Evolutionary conservation across 306 rosid genomes (phyloP), one percentile per base, ranked within the genome.

Genomic region (Glycine latifolia): DNA sequence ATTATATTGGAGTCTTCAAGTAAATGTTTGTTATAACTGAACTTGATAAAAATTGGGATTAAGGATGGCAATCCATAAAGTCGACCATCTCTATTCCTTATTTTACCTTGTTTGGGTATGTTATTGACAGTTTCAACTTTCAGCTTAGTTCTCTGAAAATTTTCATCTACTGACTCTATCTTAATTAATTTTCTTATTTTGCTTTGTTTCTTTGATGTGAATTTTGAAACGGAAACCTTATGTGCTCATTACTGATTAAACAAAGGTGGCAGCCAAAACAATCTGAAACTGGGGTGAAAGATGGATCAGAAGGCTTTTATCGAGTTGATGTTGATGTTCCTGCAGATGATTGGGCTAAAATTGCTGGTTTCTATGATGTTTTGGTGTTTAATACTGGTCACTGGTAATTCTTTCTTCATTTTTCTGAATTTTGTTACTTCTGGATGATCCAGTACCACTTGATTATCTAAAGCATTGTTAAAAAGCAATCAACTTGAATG

Each of bases 381-480:
- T 91, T 95, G 75, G 84, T 95, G 83, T 95, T 92, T 82, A 95
- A 91, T 79, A 90, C 97, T 46, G 97, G 98, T 71, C 98, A 95
- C 66, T 95, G 98, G 98, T 95, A 90, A 81, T 66, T 70, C 44
- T 73, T 63, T 66, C 71, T 63, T 52, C 67, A 79, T 63, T 83
- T 71, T 75, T 75, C 61, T 79, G 68, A 63, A 58, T 73, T 59
- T 41, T 54, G 47, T 39, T 74, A 66, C 50, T 56, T 75, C 16
- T 59, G n/a, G 61, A 7, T 85, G 60, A 39, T 46, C 67, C 50
- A 68, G 8, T 78, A 1, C 37, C 62, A 53, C 62, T 70, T 84
- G 6, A 49, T 43, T 43, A 6, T 43, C 1, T 7, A 43, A 43
- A 43, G 67, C 67, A 35, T 52, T 67, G 53, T 16, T 61, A 43